phyloP scores from a whole-genome alignment of 1,284 basidiomycete genomes.

The Quambalaria eucalypti region DNA sequence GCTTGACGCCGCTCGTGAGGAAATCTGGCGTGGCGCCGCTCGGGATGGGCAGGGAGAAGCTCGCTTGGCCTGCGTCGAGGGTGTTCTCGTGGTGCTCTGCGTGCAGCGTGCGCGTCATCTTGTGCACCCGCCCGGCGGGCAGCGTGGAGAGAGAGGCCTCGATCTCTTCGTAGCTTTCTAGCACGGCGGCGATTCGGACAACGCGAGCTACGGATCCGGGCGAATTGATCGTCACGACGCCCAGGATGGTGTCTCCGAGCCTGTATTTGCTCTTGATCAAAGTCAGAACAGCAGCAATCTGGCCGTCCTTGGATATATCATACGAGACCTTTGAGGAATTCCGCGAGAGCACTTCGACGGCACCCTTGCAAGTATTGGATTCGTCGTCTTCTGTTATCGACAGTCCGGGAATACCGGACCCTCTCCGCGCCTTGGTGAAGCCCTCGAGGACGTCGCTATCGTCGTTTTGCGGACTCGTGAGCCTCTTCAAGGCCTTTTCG shows the following conservation, averaged over 20 bases:
- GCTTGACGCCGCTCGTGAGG: conserved; percentile 33
- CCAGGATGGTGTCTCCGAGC: conserved; percentile 41
- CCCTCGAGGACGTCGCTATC: too few relatives aligned
- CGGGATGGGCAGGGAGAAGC: conserved; percentile 30
- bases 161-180: conserved; percentile 42
- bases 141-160: conserved; percentile 29
- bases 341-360: conserved; percentile 78
- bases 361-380: conserved; percentile 66
- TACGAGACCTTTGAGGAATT: conserved; percentile 64
- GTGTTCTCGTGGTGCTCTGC: conserved; percentile 36
- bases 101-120: conserved; percentile 26
- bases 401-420: conserved; percentile 45
- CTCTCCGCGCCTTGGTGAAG: too few relatives aligned
- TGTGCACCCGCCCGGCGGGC: conserved; percentile 20
- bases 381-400: conserved; percentile 47
- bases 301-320: conserved; percentile 44
- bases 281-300: conserved; percentile 39
- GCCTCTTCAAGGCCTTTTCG: neutral
- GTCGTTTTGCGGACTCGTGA: neutral
- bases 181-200: conserved; percentile 30
- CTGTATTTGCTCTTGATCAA: conserved; percentile 34
- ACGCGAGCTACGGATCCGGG: conserved; percentile 22
- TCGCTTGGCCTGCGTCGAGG: conserved; percentile 30
- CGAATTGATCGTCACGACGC: conserved; percentile 37
- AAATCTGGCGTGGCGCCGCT: conserved; percentile 40